Percentiles rank a stretch among this genome's conserved stretches.
Evolutionary conservation across 371 early-diverging fungal species (phyloP).

Genomic region (Chytridiales sp.): DNA sequence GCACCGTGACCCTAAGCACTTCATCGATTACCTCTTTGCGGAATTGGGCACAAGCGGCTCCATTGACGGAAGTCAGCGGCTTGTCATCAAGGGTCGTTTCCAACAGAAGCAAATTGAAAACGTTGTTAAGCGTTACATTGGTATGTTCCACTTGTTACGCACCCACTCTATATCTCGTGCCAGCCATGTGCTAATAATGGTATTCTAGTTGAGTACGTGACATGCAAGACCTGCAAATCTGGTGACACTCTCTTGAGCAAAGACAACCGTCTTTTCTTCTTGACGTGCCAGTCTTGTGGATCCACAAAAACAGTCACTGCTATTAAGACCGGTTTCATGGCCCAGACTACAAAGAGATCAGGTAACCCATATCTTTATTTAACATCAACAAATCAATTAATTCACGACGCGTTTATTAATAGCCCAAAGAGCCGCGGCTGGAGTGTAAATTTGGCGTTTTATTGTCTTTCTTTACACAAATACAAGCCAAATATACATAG

Average conservation of each 20-base stretch:
- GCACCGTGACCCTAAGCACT: conserved; percentile 95
- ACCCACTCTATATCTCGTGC: conserved; percentile 2
- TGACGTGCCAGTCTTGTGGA: conserved; percentile 98
- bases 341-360: conserved; percentile 54
- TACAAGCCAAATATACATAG: too few species aligned
- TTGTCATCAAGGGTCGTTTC: conserved; percentile 98
- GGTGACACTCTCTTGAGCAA: conserved; percentile 95
- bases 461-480: too few species aligned
- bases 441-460: too few species aligned
- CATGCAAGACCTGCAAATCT: conserved; percentile 98
- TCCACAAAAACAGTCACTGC: conserved; percentile 95
- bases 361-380: too few species aligned
- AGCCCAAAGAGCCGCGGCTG: too few species aligned
- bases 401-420: too few species aligned
- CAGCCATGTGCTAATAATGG: background rate
- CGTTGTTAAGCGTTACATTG: conserved; percentile 96
- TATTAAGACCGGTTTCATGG: conserved; percentile 98
- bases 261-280: conserved; percentile 97
- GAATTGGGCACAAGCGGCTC: conserved; percentile 99
- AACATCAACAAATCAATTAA: too few species aligned
- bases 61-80: conserved; percentile 88
- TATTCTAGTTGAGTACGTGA: conserved; percentile 90
- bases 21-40: conserved; percentile 96
- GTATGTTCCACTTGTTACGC: conserved; percentile 37
- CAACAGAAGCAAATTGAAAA: conserved; percentile 99